A percentile compares a stretch with the other conserved stretches of the same genome.
Evolutionary conservation across 2,329 filamentous ascomycete genomes (phyloP).

Genomic region (Penicillium sp.): DNA sequence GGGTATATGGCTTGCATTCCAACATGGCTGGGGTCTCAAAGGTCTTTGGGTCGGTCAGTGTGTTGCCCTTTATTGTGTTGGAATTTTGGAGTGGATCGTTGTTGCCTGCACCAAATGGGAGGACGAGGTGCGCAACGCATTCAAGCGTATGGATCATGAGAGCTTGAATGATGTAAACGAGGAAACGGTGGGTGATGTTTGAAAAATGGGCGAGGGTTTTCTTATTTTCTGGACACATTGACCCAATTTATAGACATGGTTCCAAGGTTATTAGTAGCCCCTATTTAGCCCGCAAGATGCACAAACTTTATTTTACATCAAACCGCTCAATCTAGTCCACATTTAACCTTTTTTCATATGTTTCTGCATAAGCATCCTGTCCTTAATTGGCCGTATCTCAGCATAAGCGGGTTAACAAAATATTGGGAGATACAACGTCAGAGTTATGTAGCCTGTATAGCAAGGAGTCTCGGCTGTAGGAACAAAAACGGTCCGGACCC

Average conservation of each 20-base stretch:
- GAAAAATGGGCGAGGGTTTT: not conserved
- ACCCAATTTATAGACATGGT: too few relatives aligned
- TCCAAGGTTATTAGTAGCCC: not conserved
- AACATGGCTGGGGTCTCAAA: conserved; percentile 72
- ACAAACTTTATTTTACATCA: too few relatives aligned
- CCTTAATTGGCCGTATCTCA: too few relatives aligned
- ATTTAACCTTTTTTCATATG: too few relatives aligned
- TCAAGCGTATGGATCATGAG: conserved; percentile 64
- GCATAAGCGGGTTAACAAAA: too few relatives aligned
- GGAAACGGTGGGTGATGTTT: not conserved
- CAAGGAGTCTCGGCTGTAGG: too few relatives aligned
- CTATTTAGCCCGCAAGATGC: not conserved
- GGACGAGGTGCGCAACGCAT: conserved; percentile 67
- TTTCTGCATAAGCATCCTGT: too few relatives aligned
- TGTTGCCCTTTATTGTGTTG: conserved; percentile 77
- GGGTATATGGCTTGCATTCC: conserved; percentile 82
- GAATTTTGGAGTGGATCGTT: conserved; percentile 73
- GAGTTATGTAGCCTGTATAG: too few relatives aligned
- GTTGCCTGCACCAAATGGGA: conserved; percentile 78
- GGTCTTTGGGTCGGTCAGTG: conserved; percentile 85
- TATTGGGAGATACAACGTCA: too few relatives aligned
- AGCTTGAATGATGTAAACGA: conserved; percentile 12
- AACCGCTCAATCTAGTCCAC: too few relatives aligned
- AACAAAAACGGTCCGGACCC: not conserved
- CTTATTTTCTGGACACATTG: too few relatives aligned